Conservation (phyloP, 306 rosid species). For the Lathyrus oleraceus region DNA sequence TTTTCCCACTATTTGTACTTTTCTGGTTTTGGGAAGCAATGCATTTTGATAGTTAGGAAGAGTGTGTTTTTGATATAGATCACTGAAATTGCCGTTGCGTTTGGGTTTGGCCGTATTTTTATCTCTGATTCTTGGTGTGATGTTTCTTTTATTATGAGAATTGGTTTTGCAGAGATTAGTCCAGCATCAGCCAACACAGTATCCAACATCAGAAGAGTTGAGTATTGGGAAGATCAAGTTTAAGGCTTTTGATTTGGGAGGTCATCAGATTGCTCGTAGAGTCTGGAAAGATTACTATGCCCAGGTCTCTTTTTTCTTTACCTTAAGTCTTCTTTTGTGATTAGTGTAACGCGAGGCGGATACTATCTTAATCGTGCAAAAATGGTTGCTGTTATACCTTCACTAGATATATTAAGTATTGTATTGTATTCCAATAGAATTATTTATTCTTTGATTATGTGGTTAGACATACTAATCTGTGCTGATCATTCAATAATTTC, state of each 20-base stretch:
- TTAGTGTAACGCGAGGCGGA: neutral
- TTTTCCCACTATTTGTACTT: neutral
- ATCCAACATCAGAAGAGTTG: conserved; percentile 90
- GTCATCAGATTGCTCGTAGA: conserved; percentile 86
- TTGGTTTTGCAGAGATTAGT: conserved; percentile 77
- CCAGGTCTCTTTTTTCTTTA: conserved; percentile 45
- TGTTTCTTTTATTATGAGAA: conserved; percentile 34
- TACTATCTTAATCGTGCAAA: conserved; percentile 6
- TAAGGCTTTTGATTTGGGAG: conserved; percentile 88
- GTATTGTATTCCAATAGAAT: neutral
- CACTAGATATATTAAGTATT: neutral
- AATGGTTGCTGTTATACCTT: neutral
- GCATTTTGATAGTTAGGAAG: neutral
- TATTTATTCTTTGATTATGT: neutral
- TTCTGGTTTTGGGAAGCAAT: conserved; percentile 16
- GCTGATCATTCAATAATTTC: neutral
- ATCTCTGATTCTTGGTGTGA: conserved; percentile 10
- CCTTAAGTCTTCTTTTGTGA: neutral
- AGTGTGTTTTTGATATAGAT: neutral
- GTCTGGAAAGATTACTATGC: conserved; percentile 98
- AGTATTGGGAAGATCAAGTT: conserved; percentile 95
- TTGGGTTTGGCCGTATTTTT: conserved; percentile 14
- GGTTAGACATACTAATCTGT: conserved; percentile 5
- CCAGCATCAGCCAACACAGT: conserved; percentile 93
- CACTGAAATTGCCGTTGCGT: neutral